Evolutionary conservation across 495 filamentous ascomycete genomes (phyloP).

Genomic region (Hyaloscypha bicolor): DNA sequence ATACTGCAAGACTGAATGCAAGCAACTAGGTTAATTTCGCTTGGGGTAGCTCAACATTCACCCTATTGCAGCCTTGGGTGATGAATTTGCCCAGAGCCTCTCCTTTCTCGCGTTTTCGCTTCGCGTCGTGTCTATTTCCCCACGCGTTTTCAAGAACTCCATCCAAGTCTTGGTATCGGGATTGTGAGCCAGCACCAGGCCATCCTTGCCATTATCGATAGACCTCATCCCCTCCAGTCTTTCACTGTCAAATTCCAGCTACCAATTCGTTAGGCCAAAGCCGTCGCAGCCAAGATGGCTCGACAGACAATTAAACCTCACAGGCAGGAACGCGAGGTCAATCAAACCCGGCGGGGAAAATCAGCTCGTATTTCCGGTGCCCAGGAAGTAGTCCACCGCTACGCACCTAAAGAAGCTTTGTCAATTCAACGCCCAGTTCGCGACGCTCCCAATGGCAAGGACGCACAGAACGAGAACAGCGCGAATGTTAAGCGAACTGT

Average conservation of each 20-base stretch:
- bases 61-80: background rate
- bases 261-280: background rate
- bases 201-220: background rate
- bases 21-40: too few relatives aligned
- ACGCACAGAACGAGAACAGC: background rate
- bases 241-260: background rate
- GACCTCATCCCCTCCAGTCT: background rate
- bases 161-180: background rate
- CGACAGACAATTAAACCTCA: background rate
- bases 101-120: conserved; percentile 1
- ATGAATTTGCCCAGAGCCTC: background rate
- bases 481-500: conserved; percentile 15
- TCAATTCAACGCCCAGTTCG: background rate
- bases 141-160: background rate
- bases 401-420: background rate
- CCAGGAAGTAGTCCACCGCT: background rate
- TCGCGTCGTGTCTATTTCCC: background rate
- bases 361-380: background rate
- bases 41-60: too few relatives aligned
- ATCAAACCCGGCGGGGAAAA: background rate
- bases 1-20: too few relatives aligned
- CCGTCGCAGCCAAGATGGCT: background rate
- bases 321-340: conserved; percentile 1
- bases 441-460: background rate
- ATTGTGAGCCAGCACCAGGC: background rate